Evolutionary conservation across 2,329 filamentous ascomycete genomes (phyloP).

Genomic region (Fusarium pininemorale): DNA sequence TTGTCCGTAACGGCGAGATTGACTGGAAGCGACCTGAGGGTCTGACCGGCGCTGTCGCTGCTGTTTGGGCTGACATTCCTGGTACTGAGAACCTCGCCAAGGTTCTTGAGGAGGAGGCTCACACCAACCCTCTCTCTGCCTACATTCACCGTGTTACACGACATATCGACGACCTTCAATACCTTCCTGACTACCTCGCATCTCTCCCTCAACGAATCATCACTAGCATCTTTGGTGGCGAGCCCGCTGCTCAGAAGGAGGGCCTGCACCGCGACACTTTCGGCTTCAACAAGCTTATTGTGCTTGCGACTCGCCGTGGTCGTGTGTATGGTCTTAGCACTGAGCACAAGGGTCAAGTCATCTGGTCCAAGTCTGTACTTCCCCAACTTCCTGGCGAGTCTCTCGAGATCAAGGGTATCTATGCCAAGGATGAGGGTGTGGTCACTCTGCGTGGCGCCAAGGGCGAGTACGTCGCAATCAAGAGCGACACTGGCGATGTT

Average conservation of each 20-base stretch:
- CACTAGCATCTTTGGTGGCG: constrained; percentile 69
- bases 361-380: constrained; percentile 77
- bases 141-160: constrained; percentile 88
- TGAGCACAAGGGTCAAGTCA: constrained; percentile 74
- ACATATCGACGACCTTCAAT: constrained; percentile 79
- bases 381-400: constrained; percentile 62
- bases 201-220: constrained; percentile 75
- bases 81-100: constrained; percentile 78
- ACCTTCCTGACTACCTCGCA: constrained; percentile 78
- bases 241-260: constrained; percentile 54
- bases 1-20: constrained; percentile 82
- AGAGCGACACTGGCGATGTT: constrained; percentile 62
- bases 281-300: constrained; percentile 85
- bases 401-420: constrained; percentile 75
- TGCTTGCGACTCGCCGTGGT: constrained; percentile 82
- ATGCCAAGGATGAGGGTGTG: constrained; percentile 66
- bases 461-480: constrained; percentile 69
- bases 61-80: constrained; percentile 81
- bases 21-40: constrained; percentile 87
- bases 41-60: constrained; percentile 80
- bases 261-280: constrained; percentile 76
- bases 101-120: constrained; percentile 85
- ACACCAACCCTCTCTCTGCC: constrained; percentile 81
- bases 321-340: constrained; percentile 83
- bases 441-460: constrained; percentile 68